phyloP scores from a whole-genome alignment of 495 filamentous ascomycete genomes.

The Aspergillus sclerotioniger region DNA sequence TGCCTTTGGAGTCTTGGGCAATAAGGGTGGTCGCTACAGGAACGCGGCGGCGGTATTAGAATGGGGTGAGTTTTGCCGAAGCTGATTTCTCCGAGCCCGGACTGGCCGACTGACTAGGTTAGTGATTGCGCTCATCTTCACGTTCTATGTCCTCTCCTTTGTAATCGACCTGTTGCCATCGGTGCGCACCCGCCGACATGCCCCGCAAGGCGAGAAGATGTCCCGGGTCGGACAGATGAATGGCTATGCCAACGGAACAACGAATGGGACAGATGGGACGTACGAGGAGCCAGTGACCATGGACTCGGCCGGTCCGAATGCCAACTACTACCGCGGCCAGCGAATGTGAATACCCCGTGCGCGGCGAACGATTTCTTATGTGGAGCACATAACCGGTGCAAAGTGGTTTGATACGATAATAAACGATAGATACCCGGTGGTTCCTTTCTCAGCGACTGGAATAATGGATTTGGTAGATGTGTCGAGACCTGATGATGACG shows the following conservation, averaged over 20 bases:
- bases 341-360: slow-evolving; percentile 14
- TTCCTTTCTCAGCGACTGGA: neutral
- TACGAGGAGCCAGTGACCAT: slow-evolving; percentile 40
- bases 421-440: slow-evolving; percentile 2
- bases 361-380: neutral
- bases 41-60: slow-evolving; percentile 63
- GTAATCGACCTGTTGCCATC: slow-evolving; percentile 84
- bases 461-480: neutral
- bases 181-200: slow-evolving; percentile 56
- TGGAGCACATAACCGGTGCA: neutral
- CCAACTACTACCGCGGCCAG: slow-evolving; percentile 31
- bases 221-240: slow-evolving; percentile 6
- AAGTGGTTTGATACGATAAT: slow-evolving; percentile 5
- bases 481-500: neutral
- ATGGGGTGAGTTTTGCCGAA: slow-evolving; percentile 54
- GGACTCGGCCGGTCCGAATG: slow-evolving; percentile 37
- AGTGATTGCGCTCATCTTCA: slow-evolving; percentile 85
- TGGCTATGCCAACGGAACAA: slow-evolving; percentile 10
- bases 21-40: slow-evolving; percentile 38
- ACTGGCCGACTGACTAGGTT: slow-evolving; percentile 4
- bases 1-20: slow-evolving; percentile 48
- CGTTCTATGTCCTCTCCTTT: slow-evolving; percentile 85
- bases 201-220: slow-evolving; percentile 48
- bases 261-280: neutral
- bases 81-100: neutral